Conservation (phyloP, 495 filamentous ascomycete genomes). For the Tetracladium setigerum region DNA sequence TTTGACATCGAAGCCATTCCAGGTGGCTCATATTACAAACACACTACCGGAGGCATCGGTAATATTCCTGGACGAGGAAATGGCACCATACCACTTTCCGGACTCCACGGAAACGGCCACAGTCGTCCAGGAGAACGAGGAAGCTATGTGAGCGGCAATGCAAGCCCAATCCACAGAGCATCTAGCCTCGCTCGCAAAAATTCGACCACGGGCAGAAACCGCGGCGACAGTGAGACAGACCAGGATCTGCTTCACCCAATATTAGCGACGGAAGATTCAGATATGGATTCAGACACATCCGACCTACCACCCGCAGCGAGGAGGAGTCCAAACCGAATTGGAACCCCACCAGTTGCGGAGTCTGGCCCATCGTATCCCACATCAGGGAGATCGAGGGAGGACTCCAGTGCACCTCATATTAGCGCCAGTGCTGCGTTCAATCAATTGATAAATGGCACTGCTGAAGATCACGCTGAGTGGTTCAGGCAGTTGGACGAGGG, state of each 20-base stretch:
- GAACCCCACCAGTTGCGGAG: neutral
- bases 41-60: conserved; percentile 55
- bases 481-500: conserved; percentile 93
- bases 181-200: conserved; percentile 43
- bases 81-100: conserved; percentile 47
- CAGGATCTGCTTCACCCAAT: conserved; percentile 54
- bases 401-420: conserved; percentile 17
- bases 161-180: conserved; percentile 36
- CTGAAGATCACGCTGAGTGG: conserved; percentile 84
- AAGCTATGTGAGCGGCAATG: conserved; percentile 45
- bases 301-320: conserved; percentile 46
- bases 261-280: conserved; percentile 54
- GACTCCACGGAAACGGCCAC: conserved; percentile 25
- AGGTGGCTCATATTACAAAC: conserved; percentile 71
- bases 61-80: conserved; percentile 60
- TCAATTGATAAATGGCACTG: conserved; percentile 28
- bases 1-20: conserved; percentile 90
- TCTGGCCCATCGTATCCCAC: conserved; percentile 14
- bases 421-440: conserved; percentile 20
- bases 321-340: conserved; percentile 13
- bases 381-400: conserved; percentile 20
- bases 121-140: conserved; percentile 35
- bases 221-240: conserved; percentile 40
- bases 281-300: conserved; percentile 57
- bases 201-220: conserved; percentile 16